Conservation (phyloP, 2,329 filamentous ascomycete genomes). For the Fusarium keratoplasticum region DNA sequence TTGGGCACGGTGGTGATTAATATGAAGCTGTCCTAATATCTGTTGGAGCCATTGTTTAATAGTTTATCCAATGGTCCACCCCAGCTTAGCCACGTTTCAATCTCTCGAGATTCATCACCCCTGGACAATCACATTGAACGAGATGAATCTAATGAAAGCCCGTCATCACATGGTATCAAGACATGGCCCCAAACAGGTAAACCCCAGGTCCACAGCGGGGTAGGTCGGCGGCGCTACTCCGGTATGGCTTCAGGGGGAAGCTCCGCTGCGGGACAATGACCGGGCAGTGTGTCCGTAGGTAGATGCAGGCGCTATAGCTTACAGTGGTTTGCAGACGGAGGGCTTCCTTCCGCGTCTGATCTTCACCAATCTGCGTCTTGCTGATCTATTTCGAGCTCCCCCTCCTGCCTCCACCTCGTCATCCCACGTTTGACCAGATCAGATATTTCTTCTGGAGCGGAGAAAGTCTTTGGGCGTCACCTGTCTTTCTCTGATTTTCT, state of each 20-base stretch:
- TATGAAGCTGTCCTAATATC: neutral
- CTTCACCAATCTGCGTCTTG: neutral
- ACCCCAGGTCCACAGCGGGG: conserved; percentile 35
- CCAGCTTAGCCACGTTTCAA: neutral
- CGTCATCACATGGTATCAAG: conserved; percentile 16
- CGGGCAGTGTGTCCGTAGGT: neutral
- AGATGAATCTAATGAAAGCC: conserved; percentile 13
- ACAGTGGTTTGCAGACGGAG: conserved; percentile 5
- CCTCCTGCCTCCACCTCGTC: conserved; percentile 17
- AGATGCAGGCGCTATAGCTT: conserved; percentile 6
- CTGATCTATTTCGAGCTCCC: conserved; percentile 2
- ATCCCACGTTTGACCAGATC: neutral
- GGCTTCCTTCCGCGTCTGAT: neutral
- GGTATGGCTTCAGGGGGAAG: conserved; percentile 24
- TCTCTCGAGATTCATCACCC: neutral
- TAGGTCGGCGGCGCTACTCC: conserved; percentile 26
- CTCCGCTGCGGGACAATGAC: conserved; percentile 11
- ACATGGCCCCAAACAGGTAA: conserved; percentile 9
- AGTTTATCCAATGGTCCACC: neutral
- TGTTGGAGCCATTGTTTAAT: neutral
- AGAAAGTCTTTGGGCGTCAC: neutral
- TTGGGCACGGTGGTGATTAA: neutral
- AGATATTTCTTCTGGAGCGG: neutral
- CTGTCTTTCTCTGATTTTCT: neutral
- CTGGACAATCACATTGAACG: conserved; percentile 5